Base-by-base conservation (phyloP, 352 stramenopile species). In the Globisporangium acanthophoron region DNA sequence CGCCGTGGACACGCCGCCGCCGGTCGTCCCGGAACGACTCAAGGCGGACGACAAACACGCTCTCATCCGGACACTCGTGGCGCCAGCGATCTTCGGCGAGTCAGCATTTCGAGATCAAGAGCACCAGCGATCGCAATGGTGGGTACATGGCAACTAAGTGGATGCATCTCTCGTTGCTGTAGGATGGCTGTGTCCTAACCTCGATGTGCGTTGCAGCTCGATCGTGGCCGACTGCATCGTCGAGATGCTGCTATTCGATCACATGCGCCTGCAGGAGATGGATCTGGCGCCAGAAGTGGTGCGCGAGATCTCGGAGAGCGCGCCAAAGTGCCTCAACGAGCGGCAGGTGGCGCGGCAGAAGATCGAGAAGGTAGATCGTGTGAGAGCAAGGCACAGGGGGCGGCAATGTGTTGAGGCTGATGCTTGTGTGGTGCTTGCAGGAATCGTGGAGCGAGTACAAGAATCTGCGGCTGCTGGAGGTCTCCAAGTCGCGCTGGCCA, bases 211-310 rank as follows among this genome's bases (percentile, higher is more conserved):
- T 39, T 49, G 13, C 40, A 83, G 73, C 54, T 73, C 74, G 20
- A 58, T 90, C 24, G 67, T 88, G 46, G 76, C 78, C 16, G 73
- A 90, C 41, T 87, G 76, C 31, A 71, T 90, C 20, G 78, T 88
- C 21, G 80, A 90, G 58, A 77, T 88, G 52, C 63, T 90, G 24
- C 58, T 88, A 2, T 85, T 90, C 43, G 73, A 88, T 41, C 78
- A 90, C 48, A 71, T 81, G 65, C 76, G 76, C 15, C 64, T 90
- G n/a, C 80, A 90, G 56, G 80, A 90, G 54, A 90, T 90, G 78
- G 76, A 85, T 58, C 55, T 90, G 0, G 56, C 72, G 48, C 54
- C 75, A 0, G 76, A 90, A n/a, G 69, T 85, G 15, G 56, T 88
- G 52, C 69, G 70, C 16, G 74, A 87, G 49, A 72, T 90, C 27